Evolutionary conservation across 164 flowering plant genomes (phyloP).

Genomic region (Nelumbo lutea): DNA sequence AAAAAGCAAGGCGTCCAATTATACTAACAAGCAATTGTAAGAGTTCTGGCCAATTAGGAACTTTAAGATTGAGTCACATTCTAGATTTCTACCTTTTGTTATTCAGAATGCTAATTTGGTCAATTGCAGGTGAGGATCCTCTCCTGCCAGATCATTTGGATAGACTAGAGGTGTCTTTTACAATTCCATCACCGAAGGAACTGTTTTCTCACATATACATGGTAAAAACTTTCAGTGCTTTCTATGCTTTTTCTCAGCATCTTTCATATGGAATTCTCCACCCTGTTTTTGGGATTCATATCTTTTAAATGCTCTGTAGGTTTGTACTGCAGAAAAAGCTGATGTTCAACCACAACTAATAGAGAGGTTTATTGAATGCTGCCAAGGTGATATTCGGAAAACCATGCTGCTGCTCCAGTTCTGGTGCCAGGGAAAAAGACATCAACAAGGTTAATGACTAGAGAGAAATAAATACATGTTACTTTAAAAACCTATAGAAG

Average conservation of each 20-base stretch:
- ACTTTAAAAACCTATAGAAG: not conserved
- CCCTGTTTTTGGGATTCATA: constrained; percentile 1
- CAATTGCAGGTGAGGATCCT: constrained; percentile 48
- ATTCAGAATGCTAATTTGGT: constrained; percentile 8
- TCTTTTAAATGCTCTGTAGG: constrained; percentile 38
- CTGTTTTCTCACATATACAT: constrained; percentile 39
- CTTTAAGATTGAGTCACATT: not conserved
- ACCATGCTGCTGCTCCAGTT: constrained; percentile 83
- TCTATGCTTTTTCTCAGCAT: not conserved
- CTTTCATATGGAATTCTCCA: not conserved
- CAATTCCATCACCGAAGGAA: constrained; percentile 55
- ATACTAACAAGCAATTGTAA: constrained; percentile 88
- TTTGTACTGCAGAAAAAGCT: constrained; percentile 66
- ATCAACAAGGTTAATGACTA: constrained; percentile 38
- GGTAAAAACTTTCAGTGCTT: constrained; percentile 36
- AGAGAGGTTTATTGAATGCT: constrained; percentile 43
- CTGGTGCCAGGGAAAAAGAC: constrained; percentile 74
- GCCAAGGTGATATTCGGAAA: constrained; percentile 82
- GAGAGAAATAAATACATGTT: not conserved
- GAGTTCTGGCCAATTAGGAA: constrained; percentile 16
- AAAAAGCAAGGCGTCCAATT: constrained; percentile 83
- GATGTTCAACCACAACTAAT: constrained; percentile 38
- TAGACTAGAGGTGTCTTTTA: constrained; percentile 52
- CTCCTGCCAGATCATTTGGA: constrained; percentile 63
- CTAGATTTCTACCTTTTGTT: not conserved